phyloP scores from a whole-genome alignment of 108 stramenopile species.

The Discostella pseudostelligera region DNA sequence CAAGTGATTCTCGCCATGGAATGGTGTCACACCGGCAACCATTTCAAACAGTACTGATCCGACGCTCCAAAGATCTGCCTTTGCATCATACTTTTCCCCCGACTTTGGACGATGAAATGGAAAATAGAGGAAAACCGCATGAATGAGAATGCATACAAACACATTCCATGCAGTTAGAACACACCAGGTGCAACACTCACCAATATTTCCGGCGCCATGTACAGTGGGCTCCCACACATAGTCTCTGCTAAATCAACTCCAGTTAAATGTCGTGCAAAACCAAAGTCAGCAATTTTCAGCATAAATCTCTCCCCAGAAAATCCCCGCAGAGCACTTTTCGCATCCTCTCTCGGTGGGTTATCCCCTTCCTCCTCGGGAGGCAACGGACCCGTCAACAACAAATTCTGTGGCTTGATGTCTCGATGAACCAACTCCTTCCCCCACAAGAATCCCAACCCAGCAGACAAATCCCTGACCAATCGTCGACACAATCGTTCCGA shows the following conservation, averaged over 20 bases:
- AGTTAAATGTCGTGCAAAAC: slow-evolving; percentile 93
- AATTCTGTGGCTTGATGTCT: slow-evolving; percentile 97
- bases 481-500: slow-evolving; percentile 80
- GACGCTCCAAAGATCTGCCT: slow-evolving; percentile 97
- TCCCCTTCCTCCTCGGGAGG: slow-evolving; percentile 61
- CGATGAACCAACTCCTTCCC: slow-evolving; percentile 86
- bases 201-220: slow-evolving; percentile 98
- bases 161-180: not conserved
- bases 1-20: slow-evolving; percentile 90
- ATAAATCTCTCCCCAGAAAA: slow-evolving; percentile 49
- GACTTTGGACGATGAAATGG: slow-evolving; percentile 36
- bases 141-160: not conserved
- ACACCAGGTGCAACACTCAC: slow-evolving; percentile 17
- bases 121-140: not conserved
- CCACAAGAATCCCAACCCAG: slow-evolving; percentile 90
- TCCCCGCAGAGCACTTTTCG: slow-evolving; percentile 23
- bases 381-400: slow-evolving; percentile 83
- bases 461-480: slow-evolving; percentile 87
- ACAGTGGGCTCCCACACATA: slow-evolving; percentile 94
- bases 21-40: slow-evolving; percentile 87
- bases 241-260: slow-evolving; percentile 94
- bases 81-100: slow-evolving; percentile 83
- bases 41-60: slow-evolving; percentile 97
- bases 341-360: slow-evolving; percentile 53
- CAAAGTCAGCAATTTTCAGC: slow-evolving; percentile 97